Base-by-base conservation (phyloP, 176 grass and related monocot genomes). In the Triticum timopheevii region DNA sequence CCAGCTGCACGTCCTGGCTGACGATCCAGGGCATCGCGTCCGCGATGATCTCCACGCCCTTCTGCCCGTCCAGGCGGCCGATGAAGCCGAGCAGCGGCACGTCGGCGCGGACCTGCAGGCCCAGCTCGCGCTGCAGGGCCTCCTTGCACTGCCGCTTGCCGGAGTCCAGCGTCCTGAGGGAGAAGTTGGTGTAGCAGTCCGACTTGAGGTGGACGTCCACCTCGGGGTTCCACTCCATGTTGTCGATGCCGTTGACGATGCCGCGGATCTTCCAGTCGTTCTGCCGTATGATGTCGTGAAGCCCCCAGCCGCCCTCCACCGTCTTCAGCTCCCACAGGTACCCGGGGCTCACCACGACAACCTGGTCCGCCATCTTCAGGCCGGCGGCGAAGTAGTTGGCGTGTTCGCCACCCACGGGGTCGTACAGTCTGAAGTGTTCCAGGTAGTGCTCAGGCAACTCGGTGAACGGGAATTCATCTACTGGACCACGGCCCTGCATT, bases 321-420 rank as follows among this genome's bases (percentile, higher is more conserved):
- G 97, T 99, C 88, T 99, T 94, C 28, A 99, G 84, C 90, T 99
- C 97, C 94, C 94, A 91, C 25, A 95, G 56, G 79, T 96, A 99
- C 12, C 90, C 97, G 1, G 89, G 87, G 88, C 93, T 96, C 6
- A 99, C 97, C 0, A 94, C 92, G 28, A 99, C 83, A 23, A 99
- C 90, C 45, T 81, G 90, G 61, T 96, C 94, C 4, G 94, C 94
- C 76, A 91, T 84, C 91, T 93, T 99, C 80, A 96, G 64, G 23
- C 97, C 94, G 0, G 90, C 97, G 0, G 89, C 90, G 15, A 98
- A 98, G 85, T 96, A 94, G 79, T 98, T 98, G 76, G 84, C 81
- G 68, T 98, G 97, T 28, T 96, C 97, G 15, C 97, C 97, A 22
- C 97, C 97, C 3, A 96, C 65, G 6, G 92, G 90, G 36, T 96